Evolutionary conservation across 192 early-diverging fungal species (phyloP).

Genomic region (Dissophora globulifera): DNA sequence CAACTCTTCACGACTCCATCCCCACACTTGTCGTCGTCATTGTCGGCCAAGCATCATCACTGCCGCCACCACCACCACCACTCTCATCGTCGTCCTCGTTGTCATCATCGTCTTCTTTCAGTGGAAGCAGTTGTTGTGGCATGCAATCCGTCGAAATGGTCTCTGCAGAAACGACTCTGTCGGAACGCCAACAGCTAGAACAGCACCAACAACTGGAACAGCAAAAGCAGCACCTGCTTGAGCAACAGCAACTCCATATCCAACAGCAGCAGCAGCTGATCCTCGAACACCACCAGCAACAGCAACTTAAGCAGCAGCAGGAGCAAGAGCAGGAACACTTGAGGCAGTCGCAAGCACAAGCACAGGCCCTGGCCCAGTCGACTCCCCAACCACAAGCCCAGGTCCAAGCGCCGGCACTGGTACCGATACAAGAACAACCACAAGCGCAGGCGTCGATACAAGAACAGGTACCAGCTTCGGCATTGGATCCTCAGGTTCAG

Average conservation of each 20-base stretch:
- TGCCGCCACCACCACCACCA: background rate
- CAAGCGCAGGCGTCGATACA: too few relatives aligned
- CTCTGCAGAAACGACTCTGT: conserved; percentile 38
- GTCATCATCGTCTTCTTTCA: too few relatives aligned
- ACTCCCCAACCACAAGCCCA: background rate
- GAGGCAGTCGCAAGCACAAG: conserved; percentile 9
- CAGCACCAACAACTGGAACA: conserved; percentile 28
- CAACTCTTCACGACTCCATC: too few relatives aligned
- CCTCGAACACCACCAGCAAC: conserved; percentile 10
- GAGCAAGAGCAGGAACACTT: conserved; percentile 2
- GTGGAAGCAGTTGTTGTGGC: too few relatives aligned
- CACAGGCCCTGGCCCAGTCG: conserved; percentile 11
- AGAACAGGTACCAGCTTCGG: too few relatives aligned
- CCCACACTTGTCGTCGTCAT: background rate
- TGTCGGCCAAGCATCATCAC: too few relatives aligned
- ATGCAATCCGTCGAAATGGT: conserved; percentile 52
- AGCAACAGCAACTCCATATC: conserved; percentile 13
- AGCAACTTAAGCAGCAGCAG: conserved; percentile 5
- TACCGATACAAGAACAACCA: background rate
- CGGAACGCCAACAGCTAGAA: conserved; percentile 36
- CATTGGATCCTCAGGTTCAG: too few relatives aligned
- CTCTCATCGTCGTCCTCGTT: background rate
- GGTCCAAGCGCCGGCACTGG: conserved; percentile 3
- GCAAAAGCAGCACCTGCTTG: conserved; percentile 7
- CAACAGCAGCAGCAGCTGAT: conserved; percentile 14